Conservation (phyloP, 2,329 filamentous ascomycete genomes). For the Pseudogymnoascus destructans region DNA sequence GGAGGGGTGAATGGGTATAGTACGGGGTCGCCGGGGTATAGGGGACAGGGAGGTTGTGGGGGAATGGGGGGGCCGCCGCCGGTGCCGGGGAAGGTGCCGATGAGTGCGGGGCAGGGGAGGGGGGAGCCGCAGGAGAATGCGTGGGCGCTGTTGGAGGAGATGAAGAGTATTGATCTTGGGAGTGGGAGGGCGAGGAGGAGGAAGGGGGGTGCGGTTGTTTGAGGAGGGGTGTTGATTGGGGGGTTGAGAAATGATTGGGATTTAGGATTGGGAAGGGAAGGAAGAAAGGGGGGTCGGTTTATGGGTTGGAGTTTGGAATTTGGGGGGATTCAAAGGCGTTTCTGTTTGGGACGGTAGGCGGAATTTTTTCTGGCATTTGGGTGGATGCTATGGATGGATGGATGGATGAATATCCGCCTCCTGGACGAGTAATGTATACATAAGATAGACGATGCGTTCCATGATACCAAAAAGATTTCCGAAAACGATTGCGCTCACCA, state of each 20-base stretch:
- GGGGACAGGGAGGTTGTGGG: constrained; percentile 12
- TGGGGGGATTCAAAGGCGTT: background rate
- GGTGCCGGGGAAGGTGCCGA: constrained; percentile 57
- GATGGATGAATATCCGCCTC: background rate
- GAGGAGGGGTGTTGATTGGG: background rate
- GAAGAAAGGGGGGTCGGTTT: background rate
- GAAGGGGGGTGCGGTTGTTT: background rate
- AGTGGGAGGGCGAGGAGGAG: constrained; percentile 33
- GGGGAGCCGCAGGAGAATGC: constrained; percentile 30
- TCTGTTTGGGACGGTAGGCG: background rate
- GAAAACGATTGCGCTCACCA: background rate
- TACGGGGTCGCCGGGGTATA: constrained; percentile 20
- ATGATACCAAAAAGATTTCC: background rate
- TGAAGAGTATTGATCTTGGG: constrained; percentile 56
- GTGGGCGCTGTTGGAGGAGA: constrained; percentile 55
- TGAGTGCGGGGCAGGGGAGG: constrained; percentile 34
- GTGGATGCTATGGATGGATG: background rate
- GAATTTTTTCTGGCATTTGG: background rate
- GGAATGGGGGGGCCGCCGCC: constrained; percentile 40
- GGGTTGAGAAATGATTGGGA: background rate
- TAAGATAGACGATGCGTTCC: background rate
- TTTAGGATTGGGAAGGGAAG: background rate
- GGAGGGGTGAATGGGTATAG: background rate
- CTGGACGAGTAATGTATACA: background rate
- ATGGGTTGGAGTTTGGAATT: background rate